phyloP scores from a whole-genome alignment of 1,284 basidiomycete species.

The Ustilago cynodontis region DNA sequence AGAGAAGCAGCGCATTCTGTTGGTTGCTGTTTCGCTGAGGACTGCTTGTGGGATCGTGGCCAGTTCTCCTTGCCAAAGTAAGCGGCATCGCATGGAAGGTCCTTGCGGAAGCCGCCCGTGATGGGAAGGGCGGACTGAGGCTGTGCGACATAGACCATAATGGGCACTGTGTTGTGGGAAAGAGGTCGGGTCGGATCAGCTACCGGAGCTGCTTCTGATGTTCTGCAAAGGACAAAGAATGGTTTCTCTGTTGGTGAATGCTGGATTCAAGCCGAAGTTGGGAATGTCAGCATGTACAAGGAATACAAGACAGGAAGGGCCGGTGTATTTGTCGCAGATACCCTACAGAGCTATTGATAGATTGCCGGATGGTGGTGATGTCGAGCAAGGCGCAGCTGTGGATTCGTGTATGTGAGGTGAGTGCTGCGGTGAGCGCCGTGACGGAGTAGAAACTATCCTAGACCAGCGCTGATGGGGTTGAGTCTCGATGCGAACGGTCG shows the following conservation, averaged over 20 bases:
- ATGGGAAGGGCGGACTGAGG: conserved; percentile 22
- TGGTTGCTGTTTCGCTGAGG: conserved; percentile 14
- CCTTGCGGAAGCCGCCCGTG: conserved; percentile 23
- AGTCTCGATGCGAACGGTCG: conserved; percentile 33
- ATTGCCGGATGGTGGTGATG: not conserved
- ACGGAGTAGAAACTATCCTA: not conserved
- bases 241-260: conserved; percentile 9
- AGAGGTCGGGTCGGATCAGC: conserved; percentile 2
- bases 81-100: conserved; percentile 13
- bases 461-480: not conserved
- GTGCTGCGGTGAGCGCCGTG: not conserved
- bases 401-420: conserved; percentile 8
- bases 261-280: conserved; percentile 8
- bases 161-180: conserved; percentile 1
- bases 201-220: conserved; percentile 28
- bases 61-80: conserved; percentile 49
- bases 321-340: not conserved
- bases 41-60: conserved; percentile 33
- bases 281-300: conserved; percentile 22
- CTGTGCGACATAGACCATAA: conserved; percentile 41
- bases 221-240: not conserved
- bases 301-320: not conserved
- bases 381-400: not conserved
- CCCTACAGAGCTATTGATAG: not conserved
- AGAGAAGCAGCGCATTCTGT: conserved; percentile 7